Evolutionary conservation across 139 green algal species (phyloP).

Genomic region (Coelastrella sp.): DNA sequence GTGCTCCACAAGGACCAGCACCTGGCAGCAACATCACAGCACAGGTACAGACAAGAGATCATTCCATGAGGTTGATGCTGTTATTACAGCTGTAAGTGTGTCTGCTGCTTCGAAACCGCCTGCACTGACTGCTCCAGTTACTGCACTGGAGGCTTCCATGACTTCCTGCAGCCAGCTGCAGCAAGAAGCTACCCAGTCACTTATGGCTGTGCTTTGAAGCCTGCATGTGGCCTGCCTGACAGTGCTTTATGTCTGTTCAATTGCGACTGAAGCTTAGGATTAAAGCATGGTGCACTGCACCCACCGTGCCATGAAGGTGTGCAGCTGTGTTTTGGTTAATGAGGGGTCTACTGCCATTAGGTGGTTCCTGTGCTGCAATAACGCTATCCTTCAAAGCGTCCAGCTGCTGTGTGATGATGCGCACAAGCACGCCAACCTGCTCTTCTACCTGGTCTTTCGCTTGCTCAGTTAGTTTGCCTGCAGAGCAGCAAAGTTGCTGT

Average conservation of each 20-base stretch:
- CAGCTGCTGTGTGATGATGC: slow-evolving; percentile 62
- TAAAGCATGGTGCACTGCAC: background rate
- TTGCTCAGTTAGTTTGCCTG: slow-evolving; percentile 54
- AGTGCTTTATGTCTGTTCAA: no score
- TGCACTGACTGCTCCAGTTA: no score
- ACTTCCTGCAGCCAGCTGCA: background rate
- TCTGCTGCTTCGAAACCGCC: no score
- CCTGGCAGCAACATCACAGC: slow-evolving; percentile 54
- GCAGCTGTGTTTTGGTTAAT: slow-evolving; percentile 70
- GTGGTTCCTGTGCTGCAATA: slow-evolving; percentile 33
- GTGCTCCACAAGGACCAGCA: slow-evolving; percentile 82
- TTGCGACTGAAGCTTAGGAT: no score
- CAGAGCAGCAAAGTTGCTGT: background rate
- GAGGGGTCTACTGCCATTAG: background rate
- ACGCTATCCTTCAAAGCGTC: slow-evolving; percentile 57
- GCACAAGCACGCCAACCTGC: slow-evolving; percentile 61
- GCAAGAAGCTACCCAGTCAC: background rate
- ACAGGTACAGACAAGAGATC: background rate
- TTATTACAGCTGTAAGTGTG: background rate
- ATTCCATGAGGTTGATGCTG: background rate
- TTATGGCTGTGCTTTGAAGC: background rate
- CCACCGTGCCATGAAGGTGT: slow-evolving; percentile 83
- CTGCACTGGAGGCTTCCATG: no score
- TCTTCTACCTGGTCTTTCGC: slow-evolving; percentile 70
- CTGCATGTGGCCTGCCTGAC: background rate